Base-by-base conservation (phyloP, 1,284 basidiomycete species). In the Singerocomus inundabilis region DNA sequence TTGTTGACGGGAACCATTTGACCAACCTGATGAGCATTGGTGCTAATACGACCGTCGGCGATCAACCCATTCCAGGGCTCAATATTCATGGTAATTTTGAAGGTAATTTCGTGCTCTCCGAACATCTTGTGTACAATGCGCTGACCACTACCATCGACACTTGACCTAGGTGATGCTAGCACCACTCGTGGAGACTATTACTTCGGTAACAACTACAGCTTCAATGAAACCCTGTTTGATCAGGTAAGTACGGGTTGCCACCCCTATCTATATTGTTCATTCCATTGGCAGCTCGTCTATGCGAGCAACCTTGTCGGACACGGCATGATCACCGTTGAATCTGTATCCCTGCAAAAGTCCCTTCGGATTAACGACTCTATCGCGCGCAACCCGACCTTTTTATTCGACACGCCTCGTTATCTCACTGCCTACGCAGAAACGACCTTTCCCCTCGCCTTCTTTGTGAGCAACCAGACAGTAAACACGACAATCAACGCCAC, bases 151-250 rank as follows among this genome's bases (percentile, higher is more conserved):
- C 1, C 6, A 4, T 44, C 18, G 2, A 40, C 12, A 15, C n/a
- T 5, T 11, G 5, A 1, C n/a, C 12, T 30, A 66, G 63, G 63
- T 18, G 60, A 62, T 42, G 58, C 44, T 6, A 68, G 64, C 29
- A 63, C 55, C 15, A 68, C 63, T 3, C 62, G 58, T 4, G 57
- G 52, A 18, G 61, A 66, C 30, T 61, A 18, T 41, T 62, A 64
- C 50, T 68, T 68, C 18, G 60, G 65, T 1, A 25, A 63, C 34
- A 66, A 66, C 36, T 53, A 11, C 28, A 53, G 32, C 15, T 68
- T 65, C 48, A 68, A 64, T 6, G 55, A 65, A 39, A 68, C 66
- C 3, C 29, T 68, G 42, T 64, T 64, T 21, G 38, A 63, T 16
- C 44, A 52, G 43, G 66, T 53, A 39, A 5, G 57, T 5, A 24